A percentile compares a stretch with the other conserved stretches of the same genome.
Conservation (phyloP, 2,329 filamentous ascomycete genomes). For the Trichoderma semiorbis region DNA sequence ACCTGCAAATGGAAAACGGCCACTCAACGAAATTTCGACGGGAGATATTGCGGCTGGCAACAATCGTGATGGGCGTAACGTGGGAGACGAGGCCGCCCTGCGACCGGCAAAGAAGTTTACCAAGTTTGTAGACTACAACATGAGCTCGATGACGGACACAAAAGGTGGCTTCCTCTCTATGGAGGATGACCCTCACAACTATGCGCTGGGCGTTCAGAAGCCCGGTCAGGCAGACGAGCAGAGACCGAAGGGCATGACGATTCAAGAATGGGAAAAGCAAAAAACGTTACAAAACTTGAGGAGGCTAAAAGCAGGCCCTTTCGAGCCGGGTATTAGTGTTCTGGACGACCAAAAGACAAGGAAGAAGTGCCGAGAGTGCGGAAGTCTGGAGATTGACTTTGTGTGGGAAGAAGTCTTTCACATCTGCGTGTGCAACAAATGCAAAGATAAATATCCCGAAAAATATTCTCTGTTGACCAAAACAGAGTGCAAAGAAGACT, state of each 20-base stretch:
- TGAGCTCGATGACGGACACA: constrained; percentile 96
- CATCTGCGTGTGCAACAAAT: constrained; percentile 70
- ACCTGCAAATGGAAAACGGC: constrained; percentile 59
- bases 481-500: constrained; percentile 93
- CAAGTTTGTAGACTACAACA: constrained; percentile 96
- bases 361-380: constrained; percentile 81
- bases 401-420: constrained; percentile 86
- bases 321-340: constrained; percentile 82
- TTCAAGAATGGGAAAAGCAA: constrained; percentile 85
- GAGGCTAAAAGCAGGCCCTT: constrained; percentile 73
- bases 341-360: constrained; percentile 60
- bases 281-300: constrained; percentile 71
- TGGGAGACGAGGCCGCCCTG: constrained; percentile 50
- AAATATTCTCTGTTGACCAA: constrained; percentile 96
- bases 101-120: constrained; percentile 82
- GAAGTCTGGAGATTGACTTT: constrained; percentile 83
- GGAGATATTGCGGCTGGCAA: constrained; percentile 48
- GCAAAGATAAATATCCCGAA: constrained; percentile 86
- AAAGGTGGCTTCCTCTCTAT: constrained; percentile 92
- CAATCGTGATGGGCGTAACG: constrained; percentile 64
- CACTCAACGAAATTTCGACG: constrained; percentile 59
- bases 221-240: constrained; percentile 39
- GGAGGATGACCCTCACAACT: constrained; percentile 88
- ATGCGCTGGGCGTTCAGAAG: constrained; percentile 56
- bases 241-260: constrained; percentile 82